Evolutionary conservation across 208 protist species (phyloP).

Genomic region (Wallacemonas sp.): DNA sequence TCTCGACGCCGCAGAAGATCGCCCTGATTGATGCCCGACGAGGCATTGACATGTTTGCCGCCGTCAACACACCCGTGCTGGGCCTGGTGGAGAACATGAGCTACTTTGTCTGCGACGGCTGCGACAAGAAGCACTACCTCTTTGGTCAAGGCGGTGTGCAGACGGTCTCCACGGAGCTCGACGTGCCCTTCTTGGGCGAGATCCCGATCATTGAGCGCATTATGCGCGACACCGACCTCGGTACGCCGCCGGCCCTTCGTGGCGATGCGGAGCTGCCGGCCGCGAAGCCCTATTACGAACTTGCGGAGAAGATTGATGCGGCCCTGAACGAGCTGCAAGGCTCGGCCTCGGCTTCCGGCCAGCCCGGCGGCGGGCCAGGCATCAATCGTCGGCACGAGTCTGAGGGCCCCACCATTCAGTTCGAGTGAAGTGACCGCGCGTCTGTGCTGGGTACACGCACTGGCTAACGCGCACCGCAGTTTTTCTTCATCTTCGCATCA

Average conservation of each 20-base stretch:
- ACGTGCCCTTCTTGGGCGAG: conserved; percentile 91
- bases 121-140: conserved; percentile 86
- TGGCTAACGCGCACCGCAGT: too few species aligned
- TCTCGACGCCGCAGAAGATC: conserved; percentile 96
- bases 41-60: conserved; percentile 95
- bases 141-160: conserved; percentile 93
- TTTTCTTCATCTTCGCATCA: too few species aligned
- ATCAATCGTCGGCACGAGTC: conserved; percentile 13
- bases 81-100: conserved; percentile 98
- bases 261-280: conserved; percentile 61
- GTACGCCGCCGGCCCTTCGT: conserved; percentile 88
- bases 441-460: too few species aligned
- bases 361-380: neutral
- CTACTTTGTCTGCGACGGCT: conserved; percentile 95
- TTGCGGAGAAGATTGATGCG: conserved; percentile 57
- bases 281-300: conserved; percentile 84
- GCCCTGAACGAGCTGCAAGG: conserved; percentile 23
- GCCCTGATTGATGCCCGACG: conserved; percentile 91
- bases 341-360: neutral
- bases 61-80: conserved; percentile 95
- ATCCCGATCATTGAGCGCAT: conserved; percentile 93
- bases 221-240: conserved; percentile 91
- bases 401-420: conserved; percentile 43
- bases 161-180: conserved; percentile 82
- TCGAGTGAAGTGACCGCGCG: too few species aligned